Evolutionary conservation across 495 filamentous ascomycete genomes (phyloP).

Genomic region (Annulohypoxylon stygium): DNA sequence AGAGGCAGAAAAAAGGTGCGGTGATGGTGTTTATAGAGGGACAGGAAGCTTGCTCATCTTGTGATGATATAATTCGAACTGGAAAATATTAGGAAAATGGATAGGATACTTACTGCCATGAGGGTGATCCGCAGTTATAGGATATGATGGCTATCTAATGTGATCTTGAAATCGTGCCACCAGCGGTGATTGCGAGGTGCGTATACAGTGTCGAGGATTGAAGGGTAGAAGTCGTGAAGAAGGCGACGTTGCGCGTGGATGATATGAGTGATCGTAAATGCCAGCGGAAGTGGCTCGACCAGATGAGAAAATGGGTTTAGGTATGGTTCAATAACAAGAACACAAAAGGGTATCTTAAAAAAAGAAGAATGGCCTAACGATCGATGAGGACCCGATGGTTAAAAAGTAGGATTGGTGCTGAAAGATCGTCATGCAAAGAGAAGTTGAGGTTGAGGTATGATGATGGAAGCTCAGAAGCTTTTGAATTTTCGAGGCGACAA

Average conservation of each 20-base stretch:
- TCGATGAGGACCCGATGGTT: background rate
- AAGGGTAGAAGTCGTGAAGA: background rate
- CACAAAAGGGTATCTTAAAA: constrained; percentile 42
- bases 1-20: background rate
- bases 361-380: constrained; percentile 31
- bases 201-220: background rate
- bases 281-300: constrained; percentile 38
- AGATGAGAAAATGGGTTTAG: background rate
- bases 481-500: constrained; percentile 38
- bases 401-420: background rate
- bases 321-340: constrained; percentile 25
- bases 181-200: constrained; percentile 1
- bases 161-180: background rate
- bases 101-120: constrained; percentile 39
- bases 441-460: background rate
- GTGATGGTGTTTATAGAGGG: constrained; percentile 1
- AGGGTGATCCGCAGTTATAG: background rate
- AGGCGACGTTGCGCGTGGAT: constrained; percentile 26
- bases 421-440: constrained; percentile 20
- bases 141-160: background rate
- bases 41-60: constrained; percentile 11
- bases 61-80: constrained; percentile 1
- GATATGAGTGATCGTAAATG: constrained; percentile 18
- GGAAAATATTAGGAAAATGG: constrained; percentile 3
- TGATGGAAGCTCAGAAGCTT: constrained; percentile 31